Conservation (phyloP, 805 yeast species). For the Cyberlindnera petersonii region DNA sequence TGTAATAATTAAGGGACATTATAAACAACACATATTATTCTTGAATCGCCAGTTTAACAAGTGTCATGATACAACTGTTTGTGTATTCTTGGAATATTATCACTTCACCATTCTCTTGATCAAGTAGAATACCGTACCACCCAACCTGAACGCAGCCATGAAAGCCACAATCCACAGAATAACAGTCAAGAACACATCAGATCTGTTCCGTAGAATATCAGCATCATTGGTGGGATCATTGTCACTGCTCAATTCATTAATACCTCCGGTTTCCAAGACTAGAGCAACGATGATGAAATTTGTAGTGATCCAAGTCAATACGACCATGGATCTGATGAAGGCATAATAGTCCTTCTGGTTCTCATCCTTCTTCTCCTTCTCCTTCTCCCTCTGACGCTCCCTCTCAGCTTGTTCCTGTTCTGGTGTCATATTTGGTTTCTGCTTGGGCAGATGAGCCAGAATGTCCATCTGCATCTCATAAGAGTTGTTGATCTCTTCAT, state of each 20-base stretch:
- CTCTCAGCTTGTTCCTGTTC: conserved; percentile 31
- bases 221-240: conserved; percentile 4
- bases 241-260: conserved; percentile 36
- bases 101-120: conserved; percentile 31
- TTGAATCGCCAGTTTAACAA: no score
- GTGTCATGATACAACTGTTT: no score
- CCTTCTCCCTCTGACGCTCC: conserved; percentile 25
- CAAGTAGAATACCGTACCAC: conserved; percentile 68
- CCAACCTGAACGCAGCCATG: conserved; percentile 76
- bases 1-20: no score
- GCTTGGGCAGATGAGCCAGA: conserved; percentile 38
- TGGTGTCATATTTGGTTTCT: conserved; percentile 24
- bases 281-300: conserved; percentile 79
- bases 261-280: conserved; percentile 82
- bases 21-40: no score
- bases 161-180: conserved; percentile 92
- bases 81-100: conserved; percentile 7
- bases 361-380: conserved; percentile 40
- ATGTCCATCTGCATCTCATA: conserved; percentile 63
- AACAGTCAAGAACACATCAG: conserved; percentile 71
- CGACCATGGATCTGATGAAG: conserved; percentile 82
- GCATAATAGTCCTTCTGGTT: conserved; percentile 83
- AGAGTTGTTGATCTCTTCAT: conserved; percentile 68
- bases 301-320: conserved; percentile 82
- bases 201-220: conserved; percentile 30